phyloP scores from a whole-genome alignment of 2,329 filamentous ascomycete species.

The Fusarium oligoseptatum region DNA sequence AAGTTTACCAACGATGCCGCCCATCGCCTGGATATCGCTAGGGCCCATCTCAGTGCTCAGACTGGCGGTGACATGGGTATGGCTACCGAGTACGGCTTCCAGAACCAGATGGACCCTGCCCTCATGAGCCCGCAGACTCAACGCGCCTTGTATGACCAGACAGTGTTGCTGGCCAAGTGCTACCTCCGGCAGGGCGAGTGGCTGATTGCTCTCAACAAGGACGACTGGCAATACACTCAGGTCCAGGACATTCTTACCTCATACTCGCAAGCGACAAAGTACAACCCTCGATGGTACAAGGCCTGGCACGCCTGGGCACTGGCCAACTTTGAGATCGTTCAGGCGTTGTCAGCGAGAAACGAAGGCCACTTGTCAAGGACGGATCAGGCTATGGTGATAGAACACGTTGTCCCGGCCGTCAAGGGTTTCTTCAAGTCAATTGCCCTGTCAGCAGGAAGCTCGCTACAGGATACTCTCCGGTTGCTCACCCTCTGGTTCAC shows the following conservation, averaged over 20 bases:
- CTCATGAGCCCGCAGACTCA: conserved; percentile 64
- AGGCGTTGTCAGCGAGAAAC: conserved; percentile 77
- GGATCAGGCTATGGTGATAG: conserved; percentile 78
- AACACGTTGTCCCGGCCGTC: conserved; percentile 94
- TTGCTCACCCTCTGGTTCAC: conserved; percentile 96
- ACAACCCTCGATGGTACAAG: conserved; percentile 97
- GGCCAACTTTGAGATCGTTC: conserved; percentile 98
- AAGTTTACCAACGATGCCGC: conserved; percentile 73
- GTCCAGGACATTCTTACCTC: conserved; percentile 91
- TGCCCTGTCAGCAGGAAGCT: conserved; percentile 89
- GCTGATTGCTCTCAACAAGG: conserved; percentile 87
- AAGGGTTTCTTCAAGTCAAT: conserved; percentile 99
- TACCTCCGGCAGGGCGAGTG: conserved; percentile 97
- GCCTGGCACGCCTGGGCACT: conserved; percentile 99
- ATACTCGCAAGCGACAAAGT: conserved; percentile 91
- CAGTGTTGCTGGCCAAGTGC: conserved; percentile 88
- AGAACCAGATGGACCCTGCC: conserved; percentile 60
- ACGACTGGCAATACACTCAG: conserved; percentile 89
- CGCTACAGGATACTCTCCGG: conserved; percentile 93
- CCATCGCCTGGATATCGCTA: conserved; percentile 66
- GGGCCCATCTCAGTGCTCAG: conserved; percentile 63
- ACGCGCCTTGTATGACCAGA: conserved; percentile 70
- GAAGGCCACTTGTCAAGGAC: conserved; percentile 62
- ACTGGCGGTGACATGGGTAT: conserved; percentile 61
- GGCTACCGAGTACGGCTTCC: conserved; percentile 63